A percentile compares a stretch with the other conserved stretches of the same genome.
Conservation (phyloP, 441 rosid genomes). For the Adansonia madagascariensis region DNA sequence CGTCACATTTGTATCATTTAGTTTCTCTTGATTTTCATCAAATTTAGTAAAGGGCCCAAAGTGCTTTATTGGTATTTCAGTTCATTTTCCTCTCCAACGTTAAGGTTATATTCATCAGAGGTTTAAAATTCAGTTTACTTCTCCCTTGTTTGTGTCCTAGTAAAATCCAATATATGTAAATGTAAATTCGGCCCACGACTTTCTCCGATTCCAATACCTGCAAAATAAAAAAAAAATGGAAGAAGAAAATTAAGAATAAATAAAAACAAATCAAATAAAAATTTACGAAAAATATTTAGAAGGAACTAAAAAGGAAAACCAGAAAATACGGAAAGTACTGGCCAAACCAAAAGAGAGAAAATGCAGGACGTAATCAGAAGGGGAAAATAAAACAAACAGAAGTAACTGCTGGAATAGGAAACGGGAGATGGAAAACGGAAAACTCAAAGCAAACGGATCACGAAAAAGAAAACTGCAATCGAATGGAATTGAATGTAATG, state of each 20-base stretch:
- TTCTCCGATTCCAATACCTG: not conserved
- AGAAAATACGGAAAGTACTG: not conserved
- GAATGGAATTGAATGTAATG: not conserved
- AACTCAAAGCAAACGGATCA: slow-evolving; percentile 21
- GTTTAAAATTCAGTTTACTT: not conserved
- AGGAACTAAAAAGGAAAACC: not conserved
- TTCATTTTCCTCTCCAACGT: slow-evolving; percentile 19
- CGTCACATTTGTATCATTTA: not conserved
- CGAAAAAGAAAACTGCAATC: not conserved
- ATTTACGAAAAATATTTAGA: not conserved
- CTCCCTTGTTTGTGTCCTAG: no score
- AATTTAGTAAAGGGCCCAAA: not conserved
- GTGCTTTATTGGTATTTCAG: not conserved
- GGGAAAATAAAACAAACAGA: not conserved
- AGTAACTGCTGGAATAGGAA: not conserved
- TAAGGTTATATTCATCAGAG: not conserved
- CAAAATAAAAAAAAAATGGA: not conserved
- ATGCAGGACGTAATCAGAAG: not conserved
- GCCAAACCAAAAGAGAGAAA: no score
- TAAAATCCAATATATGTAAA: not conserved
- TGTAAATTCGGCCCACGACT: not conserved
- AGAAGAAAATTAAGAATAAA: not conserved
- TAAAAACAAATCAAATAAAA: not conserved
- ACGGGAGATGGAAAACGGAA: not conserved
- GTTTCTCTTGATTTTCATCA: not conserved